Conservation (phyloP, 2,329 filamentous ascomycete species). For the Pyrenochaeta sp. region DNA sequence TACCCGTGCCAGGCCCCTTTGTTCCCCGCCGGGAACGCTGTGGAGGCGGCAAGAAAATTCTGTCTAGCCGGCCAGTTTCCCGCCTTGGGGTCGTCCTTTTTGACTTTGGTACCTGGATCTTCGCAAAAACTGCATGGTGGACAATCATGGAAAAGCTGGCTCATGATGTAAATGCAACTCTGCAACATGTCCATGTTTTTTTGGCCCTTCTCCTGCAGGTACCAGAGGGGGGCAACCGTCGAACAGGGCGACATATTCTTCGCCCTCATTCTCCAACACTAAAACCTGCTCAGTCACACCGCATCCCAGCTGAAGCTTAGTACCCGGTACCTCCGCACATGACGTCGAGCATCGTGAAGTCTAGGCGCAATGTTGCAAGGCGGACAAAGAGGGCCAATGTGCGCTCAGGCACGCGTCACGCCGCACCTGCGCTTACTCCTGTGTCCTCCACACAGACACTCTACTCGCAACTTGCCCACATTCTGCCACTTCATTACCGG, state of each 20-base stretch:
- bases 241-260: background rate
- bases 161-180: background rate
- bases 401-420: slow-evolving; percentile 10
- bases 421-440: slow-evolving; percentile 13
- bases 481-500: slow-evolving; percentile 6
- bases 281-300: background rate
- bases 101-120: slow-evolving; percentile 12
- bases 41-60: slow-evolving; percentile 34
- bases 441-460: background rate
- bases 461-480: slow-evolving; percentile 6
- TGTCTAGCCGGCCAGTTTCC: slow-evolving; percentile 13
- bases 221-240: no score
- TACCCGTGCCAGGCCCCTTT: slow-evolving; percentile 6
- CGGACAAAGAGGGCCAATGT: background rate
- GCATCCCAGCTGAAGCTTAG: background rate
- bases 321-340: slow-evolving; percentile 24
- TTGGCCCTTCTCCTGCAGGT: no score
- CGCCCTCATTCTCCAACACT: background rate
- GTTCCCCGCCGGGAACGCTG: slow-evolving; percentile 20
- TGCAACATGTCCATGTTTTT: background rate
- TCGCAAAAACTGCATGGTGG: no score
- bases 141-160: no score
- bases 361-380: slow-evolving; percentile 15
- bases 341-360: slow-evolving; percentile 49
- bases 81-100: background rate